Evolutionary conservation across 768 basidiomycete genomes (phyloP).

Genomic region (Postia placenta): DNA sequence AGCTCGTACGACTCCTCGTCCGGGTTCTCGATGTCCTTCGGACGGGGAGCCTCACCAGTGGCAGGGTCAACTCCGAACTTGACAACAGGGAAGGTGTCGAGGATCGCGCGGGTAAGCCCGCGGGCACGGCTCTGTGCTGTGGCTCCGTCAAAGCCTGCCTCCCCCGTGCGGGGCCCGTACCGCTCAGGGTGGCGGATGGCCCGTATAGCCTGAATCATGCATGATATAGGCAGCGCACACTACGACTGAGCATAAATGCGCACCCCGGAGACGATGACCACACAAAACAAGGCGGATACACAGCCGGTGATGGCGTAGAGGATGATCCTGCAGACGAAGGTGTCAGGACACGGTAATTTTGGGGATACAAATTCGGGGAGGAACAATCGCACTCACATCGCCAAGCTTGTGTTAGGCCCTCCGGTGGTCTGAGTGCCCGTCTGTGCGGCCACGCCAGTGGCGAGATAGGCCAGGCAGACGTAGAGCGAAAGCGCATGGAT

Average conservation of each 20-base stretch:
- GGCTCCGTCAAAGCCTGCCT: conserved; percentile 20
- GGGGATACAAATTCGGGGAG: too few relatives aligned
- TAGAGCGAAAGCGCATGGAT: not conserved
- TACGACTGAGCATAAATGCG: conserved; percentile 20
- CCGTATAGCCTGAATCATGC: conserved; percentile 53
- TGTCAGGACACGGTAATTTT: not conserved
- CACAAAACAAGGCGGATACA: conserved; percentile 77
- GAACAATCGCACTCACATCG: conserved; percentile 72
- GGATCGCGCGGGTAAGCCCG: conserved; percentile 87
- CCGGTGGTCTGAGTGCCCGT: not conserved
- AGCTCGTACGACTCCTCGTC: conserved; percentile 2
- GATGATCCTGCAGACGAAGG: conserved; percentile 50
- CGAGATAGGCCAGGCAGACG: not conserved
- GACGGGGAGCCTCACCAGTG: conserved; percentile 4
- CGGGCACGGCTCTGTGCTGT: conserved; percentile 60
- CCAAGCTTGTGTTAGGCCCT: conserved; percentile 34
- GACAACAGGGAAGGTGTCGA: conserved; percentile 94
- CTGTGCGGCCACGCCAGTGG: not conserved
- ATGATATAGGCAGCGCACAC: not conserved
- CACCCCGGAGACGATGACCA: conserved; percentile 83
- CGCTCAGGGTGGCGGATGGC: conserved; percentile 86
- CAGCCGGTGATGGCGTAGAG: conserved; percentile 86
- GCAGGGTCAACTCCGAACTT: conserved; percentile 53
- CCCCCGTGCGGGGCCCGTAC: conserved; percentile 68
- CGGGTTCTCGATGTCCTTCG: conserved; percentile 4